Conservation (phyloP, 495 filamentous ascomycete genomes). For the Melanomma pulvis-pyrius region DNA sequence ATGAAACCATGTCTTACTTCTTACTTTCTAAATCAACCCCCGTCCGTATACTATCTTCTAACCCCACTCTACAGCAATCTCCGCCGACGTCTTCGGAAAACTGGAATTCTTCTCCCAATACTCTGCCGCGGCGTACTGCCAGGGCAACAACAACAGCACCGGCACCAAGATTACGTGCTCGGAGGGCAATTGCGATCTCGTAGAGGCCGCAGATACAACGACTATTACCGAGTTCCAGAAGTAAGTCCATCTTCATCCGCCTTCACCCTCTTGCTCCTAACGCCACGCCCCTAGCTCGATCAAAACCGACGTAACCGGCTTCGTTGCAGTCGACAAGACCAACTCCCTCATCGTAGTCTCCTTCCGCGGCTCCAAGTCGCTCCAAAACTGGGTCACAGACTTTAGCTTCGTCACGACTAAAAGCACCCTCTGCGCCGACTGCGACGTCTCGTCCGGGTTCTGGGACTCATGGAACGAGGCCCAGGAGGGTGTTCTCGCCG, state of each 20-base stretch:
- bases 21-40: not conserved
- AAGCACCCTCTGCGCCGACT: constrained; percentile 54
- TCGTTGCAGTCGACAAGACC: constrained; percentile 66
- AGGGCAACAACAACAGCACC: constrained; percentile 53
- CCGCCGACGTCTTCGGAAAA: constrained; percentile 49
- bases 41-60: not conserved
- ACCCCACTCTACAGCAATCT: constrained; percentile 23
- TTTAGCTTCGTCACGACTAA: constrained; percentile 49
- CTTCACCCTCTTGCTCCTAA: not conserved
- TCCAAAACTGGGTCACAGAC: constrained; percentile 71
- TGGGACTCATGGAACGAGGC: constrained; percentile 56
- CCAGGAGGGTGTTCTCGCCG: constrained; percentile 47
- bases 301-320: constrained; percentile 66
- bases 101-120: constrained; percentile 71
- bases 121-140: constrained; percentile 70
- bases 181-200: constrained; percentile 59
- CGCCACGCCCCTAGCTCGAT: constrained; percentile 47
- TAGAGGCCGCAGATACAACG: constrained; percentile 58
- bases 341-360: constrained; percentile 66
- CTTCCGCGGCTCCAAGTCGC: constrained; percentile 66
- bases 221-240: constrained; percentile 62
- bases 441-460: constrained; percentile 60
- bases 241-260: constrained; percentile 50
- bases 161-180: constrained; percentile 61
- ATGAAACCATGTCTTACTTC: not conserved